phyloP scores from a whole-genome alignment of 805 yeast genomes.

The Blastobotrys chiropterorum region DNA sequence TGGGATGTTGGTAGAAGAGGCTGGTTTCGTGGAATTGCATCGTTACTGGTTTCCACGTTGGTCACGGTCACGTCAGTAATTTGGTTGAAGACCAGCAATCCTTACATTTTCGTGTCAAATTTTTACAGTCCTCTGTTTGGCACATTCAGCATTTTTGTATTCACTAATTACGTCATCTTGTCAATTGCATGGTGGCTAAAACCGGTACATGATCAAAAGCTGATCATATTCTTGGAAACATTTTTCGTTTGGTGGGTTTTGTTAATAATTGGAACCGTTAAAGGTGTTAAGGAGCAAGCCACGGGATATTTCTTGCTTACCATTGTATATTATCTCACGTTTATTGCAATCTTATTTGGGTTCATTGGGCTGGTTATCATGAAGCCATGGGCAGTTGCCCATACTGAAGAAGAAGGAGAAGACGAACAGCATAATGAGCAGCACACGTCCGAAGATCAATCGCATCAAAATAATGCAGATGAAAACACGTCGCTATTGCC shows the following conservation, averaged over 20 bases:
- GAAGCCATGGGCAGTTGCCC: conserved; percentile 16
- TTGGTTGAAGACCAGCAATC: conserved; percentile 40
- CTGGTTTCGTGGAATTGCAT: conserved; percentile 55
- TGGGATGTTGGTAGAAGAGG: conserved; percentile 42
- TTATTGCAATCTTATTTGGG: conserved; percentile 38
- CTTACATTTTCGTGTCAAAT: conserved; percentile 46
- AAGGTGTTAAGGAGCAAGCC: conserved; percentile 43
- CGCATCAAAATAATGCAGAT: conserved; percentile 3
- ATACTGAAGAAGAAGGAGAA: neutral
- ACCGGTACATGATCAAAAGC: conserved; percentile 55
- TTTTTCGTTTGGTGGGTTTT: conserved; percentile 52
- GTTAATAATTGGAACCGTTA: conserved; percentile 45
- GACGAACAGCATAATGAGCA: too few species aligned
- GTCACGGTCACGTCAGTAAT: conserved; percentile 34
- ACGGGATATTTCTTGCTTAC: conserved; percentile 40
- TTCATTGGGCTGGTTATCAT: conserved; percentile 36
- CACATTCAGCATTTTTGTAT: conserved; percentile 40
- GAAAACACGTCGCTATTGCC: neutral
- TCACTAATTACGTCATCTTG: conserved; percentile 52
- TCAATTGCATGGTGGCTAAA: conserved; percentile 37
- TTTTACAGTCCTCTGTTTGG: conserved; percentile 46
- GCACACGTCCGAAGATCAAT: too few species aligned
- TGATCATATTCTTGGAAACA: conserved; percentile 49
- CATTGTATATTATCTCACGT: conserved; percentile 34
- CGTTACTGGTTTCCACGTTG: conserved; percentile 42